Evolutionary conservation across 192 early-diverging fungal genomes (phyloP).

Genomic region (Entomortierella lignicola): DNA sequence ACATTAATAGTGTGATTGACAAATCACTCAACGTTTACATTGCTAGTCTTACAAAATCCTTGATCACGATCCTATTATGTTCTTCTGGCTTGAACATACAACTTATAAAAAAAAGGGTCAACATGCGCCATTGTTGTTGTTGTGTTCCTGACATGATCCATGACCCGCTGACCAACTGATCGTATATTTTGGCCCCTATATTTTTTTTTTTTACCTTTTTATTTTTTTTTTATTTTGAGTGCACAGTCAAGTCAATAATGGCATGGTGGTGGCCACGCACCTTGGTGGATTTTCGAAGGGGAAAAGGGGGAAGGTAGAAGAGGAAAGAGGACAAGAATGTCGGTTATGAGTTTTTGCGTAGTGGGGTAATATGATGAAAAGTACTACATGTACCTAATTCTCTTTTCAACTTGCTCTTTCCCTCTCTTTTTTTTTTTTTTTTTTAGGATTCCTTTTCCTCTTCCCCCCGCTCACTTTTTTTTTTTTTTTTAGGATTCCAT

Average conservation of each 20-base stretch:
- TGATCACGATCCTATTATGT: no score
- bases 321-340: no score
- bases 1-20: no score
- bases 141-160: neutral
- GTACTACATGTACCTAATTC: no score
- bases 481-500: neutral
- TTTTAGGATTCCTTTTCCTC: neutral
- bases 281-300: neutral
- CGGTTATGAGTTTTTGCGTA: neutral
- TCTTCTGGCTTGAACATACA: slow-evolving; percentile 12
- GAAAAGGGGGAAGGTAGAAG: neutral
- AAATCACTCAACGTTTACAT: no score
- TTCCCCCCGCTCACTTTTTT: slow-evolving; percentile 5
- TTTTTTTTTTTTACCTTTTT: neutral
- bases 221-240: neutral
- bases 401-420: neutral
- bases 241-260: neutral
- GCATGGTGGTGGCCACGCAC: neutral
- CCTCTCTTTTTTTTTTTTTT: slow-evolving; percentile 3
- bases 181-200: neutral
- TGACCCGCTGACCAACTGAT: slow-evolving; percentile 8
- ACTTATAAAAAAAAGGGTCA: slow-evolving; percentile 16
- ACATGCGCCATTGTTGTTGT: neutral
- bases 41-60: no score
- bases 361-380: no score